A percentile compares a stretch with the other conserved stretches of the same genome.
These are phyloP conservation scores for Millerago galiae DNA, from an alignment of 805 yeast species.

Conservation along the genomic window DNA sequence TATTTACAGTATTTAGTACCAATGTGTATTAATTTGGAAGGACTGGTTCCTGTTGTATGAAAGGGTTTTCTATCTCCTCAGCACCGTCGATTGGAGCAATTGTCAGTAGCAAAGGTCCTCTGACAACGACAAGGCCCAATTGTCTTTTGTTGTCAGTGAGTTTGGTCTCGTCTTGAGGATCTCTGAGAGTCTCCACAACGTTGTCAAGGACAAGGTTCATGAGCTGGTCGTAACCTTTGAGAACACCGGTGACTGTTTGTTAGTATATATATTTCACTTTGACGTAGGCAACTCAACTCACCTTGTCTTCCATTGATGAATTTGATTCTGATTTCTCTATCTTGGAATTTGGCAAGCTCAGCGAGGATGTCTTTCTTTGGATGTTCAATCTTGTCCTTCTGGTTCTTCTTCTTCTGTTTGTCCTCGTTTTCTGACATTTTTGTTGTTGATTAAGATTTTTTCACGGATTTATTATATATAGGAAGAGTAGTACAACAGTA, in stretches of 20 bases:
- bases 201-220: slow-evolving; percentile 75
- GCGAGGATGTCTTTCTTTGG: slow-evolving; percentile 90
- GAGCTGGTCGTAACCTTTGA: slow-evolving; percentile 79
- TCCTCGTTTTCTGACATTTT: neutral
- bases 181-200: slow-evolving; percentile 60
- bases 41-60: slow-evolving; percentile 25
- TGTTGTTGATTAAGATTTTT: slow-evolving; percentile 1
- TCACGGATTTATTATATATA: neutral
- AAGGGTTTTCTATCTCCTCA: slow-evolving; percentile 67
- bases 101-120: slow-evolving; percentile 75
- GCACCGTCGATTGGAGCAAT: slow-evolving; percentile 68
- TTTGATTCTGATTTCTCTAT: slow-evolving; percentile 66
- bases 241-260: slow-evolving; percentile 49
- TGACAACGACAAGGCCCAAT: slow-evolving; percentile 74
- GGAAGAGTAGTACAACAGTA: neutral
- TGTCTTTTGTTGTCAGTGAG: slow-evolving; percentile 54
- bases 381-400: slow-evolving; percentile 43
- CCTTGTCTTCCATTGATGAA: slow-evolving; percentile 79
- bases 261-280: slow-evolving; percentile 1
- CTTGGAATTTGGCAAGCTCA: slow-evolving; percentile 71
- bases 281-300: slow-evolving; percentile 17
- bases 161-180: slow-evolving; percentile 54
- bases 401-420: slow-evolving; percentile 7
- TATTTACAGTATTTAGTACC: neutral
- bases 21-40: neutral